Base-by-base conservation (phyloP, 2,329 filamentous ascomycete species). In the Septoria linicola region DNA sequence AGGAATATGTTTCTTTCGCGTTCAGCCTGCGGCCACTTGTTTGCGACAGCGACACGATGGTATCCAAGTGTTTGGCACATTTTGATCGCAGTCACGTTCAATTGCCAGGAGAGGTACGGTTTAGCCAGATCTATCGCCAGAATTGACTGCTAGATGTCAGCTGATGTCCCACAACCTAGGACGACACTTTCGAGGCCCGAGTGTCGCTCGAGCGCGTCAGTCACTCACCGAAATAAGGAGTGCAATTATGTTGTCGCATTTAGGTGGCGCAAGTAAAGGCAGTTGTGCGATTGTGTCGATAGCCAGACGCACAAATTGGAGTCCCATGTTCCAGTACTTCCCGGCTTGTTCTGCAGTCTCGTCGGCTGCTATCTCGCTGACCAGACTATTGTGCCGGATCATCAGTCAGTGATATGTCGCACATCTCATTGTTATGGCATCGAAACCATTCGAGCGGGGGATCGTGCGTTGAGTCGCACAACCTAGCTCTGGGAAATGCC, bases 51-150 rank as follows among this genome's bases (percentile, higher is more conserved):
- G 11, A n/a, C 14, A 11, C 43, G 30, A 11, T 46, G 43, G 8
- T 46, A 46, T 1, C 43, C 43, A 8, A 46, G 32, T 3, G 43
- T 46, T 20, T 46, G 43, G 25, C 43, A 46, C 43, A 46, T 46
- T 11, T 34, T 46, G 5, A 46, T 5, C 20, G 43, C 43, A 37
- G 30, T 34, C 11, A 19, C 19, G 23, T 46, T 46, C 19, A 46
- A 20, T 13, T 34, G 23, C 43, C 43, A 46, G 13, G 43, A 32
- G 13, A 46, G 32, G 11, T 36, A 37, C 2, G 43, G 43, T 16
- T 46, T 46, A 2, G 43, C 34, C 30, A 46, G 20, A 36, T 46
- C 43, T 7, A 46, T 37, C 2, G 43, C 43, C 19, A 46, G 34
- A 19, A 46, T 27, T 11, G 43, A 46, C n/a, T 21, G 20, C 8